Evolutionary conservation across 495 filamentous ascomycete genomes (phyloP).

Genomic region (Neurospora sp.): DNA sequence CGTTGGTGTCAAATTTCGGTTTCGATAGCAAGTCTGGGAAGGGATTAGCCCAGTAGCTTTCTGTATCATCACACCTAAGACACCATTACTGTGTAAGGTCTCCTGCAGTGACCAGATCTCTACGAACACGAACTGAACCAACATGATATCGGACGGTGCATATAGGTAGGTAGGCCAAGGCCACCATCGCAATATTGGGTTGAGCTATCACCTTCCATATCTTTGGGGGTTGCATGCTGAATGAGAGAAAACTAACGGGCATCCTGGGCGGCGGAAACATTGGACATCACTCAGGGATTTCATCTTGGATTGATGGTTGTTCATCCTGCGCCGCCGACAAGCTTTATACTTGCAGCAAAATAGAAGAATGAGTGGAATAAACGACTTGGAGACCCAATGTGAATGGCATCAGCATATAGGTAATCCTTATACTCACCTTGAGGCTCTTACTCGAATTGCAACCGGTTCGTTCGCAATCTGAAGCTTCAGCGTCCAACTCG

Average conservation of each 20-base stretch:
- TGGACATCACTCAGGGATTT: no score
- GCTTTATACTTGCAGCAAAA: neutral
- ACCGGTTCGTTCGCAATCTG: no score
- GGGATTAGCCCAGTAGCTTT: no score
- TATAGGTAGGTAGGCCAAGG: neutral
- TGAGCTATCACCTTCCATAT: neutral
- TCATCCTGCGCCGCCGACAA: neutral
- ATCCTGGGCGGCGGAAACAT: no score
- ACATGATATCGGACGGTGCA: neutral
- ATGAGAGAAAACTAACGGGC: no score
- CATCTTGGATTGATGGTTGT: neutral
- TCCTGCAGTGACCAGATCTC: no score
- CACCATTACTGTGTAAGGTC: no score
- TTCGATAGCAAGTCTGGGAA: no score
- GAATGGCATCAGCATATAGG: neutral
- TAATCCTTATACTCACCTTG: neutral
- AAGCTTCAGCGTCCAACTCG: no score
- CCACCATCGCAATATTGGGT: neutral
- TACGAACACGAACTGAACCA: neutral
- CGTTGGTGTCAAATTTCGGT: no score
- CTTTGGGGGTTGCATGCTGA: neutral
- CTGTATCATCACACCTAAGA: no score
- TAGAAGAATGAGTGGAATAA: neutral
- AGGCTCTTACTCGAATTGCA: neutral
- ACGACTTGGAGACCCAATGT: no score